Conservation (phyloP, 2,329 filamentous ascomycete genomes). For the Diplodia mutila region DNA sequence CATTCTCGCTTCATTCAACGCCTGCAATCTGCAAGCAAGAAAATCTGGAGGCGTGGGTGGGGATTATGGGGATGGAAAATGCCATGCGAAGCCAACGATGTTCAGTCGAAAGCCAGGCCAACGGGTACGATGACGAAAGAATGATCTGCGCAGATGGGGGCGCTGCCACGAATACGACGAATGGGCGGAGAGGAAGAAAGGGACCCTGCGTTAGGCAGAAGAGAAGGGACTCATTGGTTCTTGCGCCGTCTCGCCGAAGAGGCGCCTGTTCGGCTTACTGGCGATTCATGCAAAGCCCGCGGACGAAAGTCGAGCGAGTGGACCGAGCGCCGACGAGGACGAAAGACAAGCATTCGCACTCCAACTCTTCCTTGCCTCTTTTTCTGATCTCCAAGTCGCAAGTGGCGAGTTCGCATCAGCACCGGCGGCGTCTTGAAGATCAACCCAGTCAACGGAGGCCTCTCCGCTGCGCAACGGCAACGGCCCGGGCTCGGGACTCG, state of each 20-base stretch:
- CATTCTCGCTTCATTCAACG: not conserved
- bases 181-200: not conserved
- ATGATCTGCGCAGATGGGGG: conserved; percentile 14
- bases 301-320: conserved; percentile 1
- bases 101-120: not conserved
- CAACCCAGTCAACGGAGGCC: not conserved
- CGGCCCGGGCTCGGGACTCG: conserved; percentile 18
- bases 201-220: conserved; percentile 10
- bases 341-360: too few species aligned
- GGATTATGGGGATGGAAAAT: not conserved
- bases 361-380: not conserved
- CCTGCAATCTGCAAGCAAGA: not conserved
- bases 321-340: not conserved
- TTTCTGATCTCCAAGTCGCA: not conserved
- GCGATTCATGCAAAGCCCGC: conserved; percentile 1
- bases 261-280: conserved; percentile 4
- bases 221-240: not conserved
- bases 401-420: not conserved
- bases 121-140: conserved; percentile 11
- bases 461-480: conserved; percentile 17
- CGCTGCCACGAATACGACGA: conserved; percentile 7
- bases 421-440: not conserved
- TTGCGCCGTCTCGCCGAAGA: not conserved
- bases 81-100: not conserved
- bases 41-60: not conserved